phyloP scores from a whole-genome alignment of 441 rosid species.

The Populus tomentosa region DNA sequence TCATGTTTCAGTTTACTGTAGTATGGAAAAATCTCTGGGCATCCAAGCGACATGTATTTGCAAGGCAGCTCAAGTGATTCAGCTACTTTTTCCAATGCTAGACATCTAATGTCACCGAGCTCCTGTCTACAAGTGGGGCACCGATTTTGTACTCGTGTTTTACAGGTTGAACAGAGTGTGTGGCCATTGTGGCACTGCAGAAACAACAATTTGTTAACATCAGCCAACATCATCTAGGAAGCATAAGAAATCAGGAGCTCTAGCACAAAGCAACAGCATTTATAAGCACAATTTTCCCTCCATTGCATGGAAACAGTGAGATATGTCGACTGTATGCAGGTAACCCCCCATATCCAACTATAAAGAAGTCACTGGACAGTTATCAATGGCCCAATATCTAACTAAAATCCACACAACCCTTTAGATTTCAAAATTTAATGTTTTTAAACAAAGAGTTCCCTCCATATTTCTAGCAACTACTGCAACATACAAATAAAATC shows the following conservation, averaged over 20 bases:
- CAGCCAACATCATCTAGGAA: neutral
- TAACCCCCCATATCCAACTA: neutral
- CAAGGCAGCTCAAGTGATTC: constrained; percentile 95
- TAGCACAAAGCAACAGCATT: neutral
- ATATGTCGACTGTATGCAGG: neutral
- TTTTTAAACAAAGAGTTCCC: neutral
- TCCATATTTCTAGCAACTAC: neutral
- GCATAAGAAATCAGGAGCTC: neutral
- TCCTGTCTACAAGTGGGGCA: constrained; percentile 98
- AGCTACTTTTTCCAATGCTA: constrained; percentile 91
- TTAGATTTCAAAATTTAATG: neutral
- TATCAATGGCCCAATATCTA: neutral
- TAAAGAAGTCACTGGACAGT: neutral
- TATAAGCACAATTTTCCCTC: neutral
- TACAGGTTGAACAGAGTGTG: constrained; percentile 92
- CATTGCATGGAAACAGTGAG: neutral
- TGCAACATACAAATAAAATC: neutral
- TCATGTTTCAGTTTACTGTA: constrained; percentile 95
- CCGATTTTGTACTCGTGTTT: constrained; percentile 84
- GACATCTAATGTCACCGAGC: constrained; percentile 94
- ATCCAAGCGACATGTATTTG: constrained; percentile 72
- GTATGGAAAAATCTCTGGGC: constrained; percentile 89
- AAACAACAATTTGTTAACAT: neutral
- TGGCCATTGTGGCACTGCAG: constrained; percentile 98
- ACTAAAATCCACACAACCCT: neutral